Base-by-base conservation (phyloP, 2,329 filamentous ascomycete species). In the Penicillium sp. region DNA sequence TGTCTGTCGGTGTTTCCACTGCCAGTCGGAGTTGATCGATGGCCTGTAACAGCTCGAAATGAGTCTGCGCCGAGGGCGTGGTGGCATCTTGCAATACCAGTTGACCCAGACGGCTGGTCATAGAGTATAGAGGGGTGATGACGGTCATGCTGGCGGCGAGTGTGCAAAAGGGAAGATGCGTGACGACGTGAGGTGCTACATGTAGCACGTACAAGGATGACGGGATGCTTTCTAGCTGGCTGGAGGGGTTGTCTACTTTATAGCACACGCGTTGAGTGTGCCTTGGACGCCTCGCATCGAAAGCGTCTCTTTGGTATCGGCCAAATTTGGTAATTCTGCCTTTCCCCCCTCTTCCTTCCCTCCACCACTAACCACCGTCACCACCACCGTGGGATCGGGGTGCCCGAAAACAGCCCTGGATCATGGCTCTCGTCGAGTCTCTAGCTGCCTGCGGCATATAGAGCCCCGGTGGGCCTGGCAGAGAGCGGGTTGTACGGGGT, bases 1-100 rank as follows among this genome's bases (percentile, higher is more conserved):
- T 62, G 41, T 65, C 62, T 2, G 53, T 50, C 4, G 62, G 62
- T 1, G 58, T 59, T 46, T 65, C 62, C 11, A 60, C 54, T 0
- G 50, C 54, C 21, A 57, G 44, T 16, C 45, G 50, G 10, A 65
- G 32, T 30, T 59, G 48, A 18, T 60, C 56, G 20, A 64, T 54
- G 19, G 58, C 47, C 7, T 44, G 48, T 13, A 64, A 45, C 10
- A 65, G 42, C 20, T 56, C 54, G 9, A 54, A 54, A 33, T 61
- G 61, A 13, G 49, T 41, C 31, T 51, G 36, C 9, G 53, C 33
- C 4, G 54, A 55, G 3, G 47, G 47, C 3, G 39, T 44, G 2
- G 42, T 32, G n/a, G 34, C 38, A 13, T 59, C 51, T 26, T 53
- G 36, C 29, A 51, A 9, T 4, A 43, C 48, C 15, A 52, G 30